A percentile compares a stretch with the other conserved stretches of the same genome.
Evolutionary conservation across 2,329 filamentous ascomycete species (phyloP).

Genomic region (Aureobasidium melanogenum): DNA sequence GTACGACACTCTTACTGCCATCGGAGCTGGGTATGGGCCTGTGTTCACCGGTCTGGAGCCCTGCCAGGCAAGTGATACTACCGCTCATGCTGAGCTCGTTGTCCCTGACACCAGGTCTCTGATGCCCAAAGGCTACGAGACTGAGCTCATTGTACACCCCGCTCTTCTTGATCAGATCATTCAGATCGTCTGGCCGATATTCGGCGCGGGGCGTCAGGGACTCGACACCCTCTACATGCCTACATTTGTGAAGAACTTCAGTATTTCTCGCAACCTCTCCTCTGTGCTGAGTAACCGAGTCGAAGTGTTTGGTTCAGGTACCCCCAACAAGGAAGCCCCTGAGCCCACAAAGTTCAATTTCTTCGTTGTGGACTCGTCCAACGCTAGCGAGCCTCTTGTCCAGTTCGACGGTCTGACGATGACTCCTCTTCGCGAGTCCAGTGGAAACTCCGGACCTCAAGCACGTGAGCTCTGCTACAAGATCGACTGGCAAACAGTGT

Average conservation of each 20-base stretch:
- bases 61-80: background rate
- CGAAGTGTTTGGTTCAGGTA: background rate
- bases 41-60: background rate
- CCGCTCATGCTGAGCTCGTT: slow-evolving; percentile 1
- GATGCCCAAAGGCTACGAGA: slow-evolving; percentile 4
- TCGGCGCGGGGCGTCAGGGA: background rate
- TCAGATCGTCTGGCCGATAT: slow-evolving; percentile 6
- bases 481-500: background rate
- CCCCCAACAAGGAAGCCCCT: background rate
- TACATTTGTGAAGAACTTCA: slow-evolving; percentile 6
- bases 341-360: slow-evolving; percentile 3
- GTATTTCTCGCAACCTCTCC: background rate
- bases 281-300: background rate
- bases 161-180: slow-evolving; percentile 2
- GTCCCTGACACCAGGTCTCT: background rate
- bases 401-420: background rate
- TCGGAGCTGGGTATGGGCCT: background rate
- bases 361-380: background rate
- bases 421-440: slow-evolving; percentile 1
- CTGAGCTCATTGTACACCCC: background rate
- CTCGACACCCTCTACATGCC: slow-evolving; percentile 3
- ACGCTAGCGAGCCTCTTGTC: background rate
- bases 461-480: slow-evolving; percentile 4
- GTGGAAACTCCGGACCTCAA: background rate
- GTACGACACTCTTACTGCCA: slow-evolving; percentile 1